Percentiles rank a stretch among this genome's conserved stretches.
Conservation (phyloP, 148 eudicot genomes). For the Chenopodium album region DNA sequence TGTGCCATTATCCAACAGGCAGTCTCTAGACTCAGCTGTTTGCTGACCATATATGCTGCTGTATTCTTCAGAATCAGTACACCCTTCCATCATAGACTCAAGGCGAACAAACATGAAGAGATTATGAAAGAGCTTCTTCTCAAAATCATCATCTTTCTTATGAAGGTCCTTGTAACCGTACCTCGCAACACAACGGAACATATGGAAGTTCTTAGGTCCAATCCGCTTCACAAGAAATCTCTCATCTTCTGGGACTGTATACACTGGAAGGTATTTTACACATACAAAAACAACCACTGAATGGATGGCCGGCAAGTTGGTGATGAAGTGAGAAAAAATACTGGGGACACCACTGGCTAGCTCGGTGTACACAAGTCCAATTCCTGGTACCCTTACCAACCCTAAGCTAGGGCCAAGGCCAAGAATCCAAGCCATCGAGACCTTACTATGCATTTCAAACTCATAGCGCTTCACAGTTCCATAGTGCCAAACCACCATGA, state of each 20-base stretch:
- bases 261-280: slow-evolving; percentile 93
- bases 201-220: slow-evolving; percentile 93
- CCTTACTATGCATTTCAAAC: slow-evolving; percentile 93
- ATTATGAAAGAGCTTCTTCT: slow-evolving; percentile 74
- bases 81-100: slow-evolving; percentile 96
- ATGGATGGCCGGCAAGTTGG: slow-evolving; percentile 94
- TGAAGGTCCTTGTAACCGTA: slow-evolving; percentile 95
- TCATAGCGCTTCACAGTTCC: slow-evolving; percentile 85
- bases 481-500: slow-evolving; percentile 97
- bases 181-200: slow-evolving; percentile 96
- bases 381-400: slow-evolving; percentile 88
- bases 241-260: slow-evolving; percentile 93
- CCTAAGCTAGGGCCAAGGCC: slow-evolving; percentile 97
- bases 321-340: slow-evolving; percentile 93
- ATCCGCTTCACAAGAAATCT: slow-evolving; percentile 87
- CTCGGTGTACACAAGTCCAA: slow-evolving; percentile 98
- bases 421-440: slow-evolving; percentile 93
- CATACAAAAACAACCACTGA: slow-evolving; percentile 88
- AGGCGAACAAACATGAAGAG: slow-evolving; percentile 79
- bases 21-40: slow-evolving; percentile 48
- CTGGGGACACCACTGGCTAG: slow-evolving; percentile 92
- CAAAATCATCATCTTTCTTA: slow-evolving; percentile 89
- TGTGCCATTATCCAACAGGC: slow-evolving; percentile 30
- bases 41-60: slow-evolving; percentile 86
- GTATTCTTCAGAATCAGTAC: slow-evolving; percentile 88